phyloP scores from a whole-genome alignment of 2,329 filamentous ascomycete genomes.

The Hymenoscyphus fraxineus region DNA sequence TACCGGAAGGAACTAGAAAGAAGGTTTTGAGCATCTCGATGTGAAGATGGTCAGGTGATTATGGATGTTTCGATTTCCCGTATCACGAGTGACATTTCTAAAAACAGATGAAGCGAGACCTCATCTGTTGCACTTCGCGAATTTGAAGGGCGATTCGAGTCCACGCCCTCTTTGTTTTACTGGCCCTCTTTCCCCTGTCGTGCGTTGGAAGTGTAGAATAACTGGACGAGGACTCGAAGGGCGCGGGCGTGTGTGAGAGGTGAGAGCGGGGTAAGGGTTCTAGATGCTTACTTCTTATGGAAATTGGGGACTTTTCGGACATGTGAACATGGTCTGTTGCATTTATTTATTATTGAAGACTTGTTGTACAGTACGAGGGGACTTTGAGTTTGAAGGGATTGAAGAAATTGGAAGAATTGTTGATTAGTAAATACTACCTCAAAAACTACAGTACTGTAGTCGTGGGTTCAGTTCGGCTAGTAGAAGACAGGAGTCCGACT shows the following conservation, averaged over 20 bases:
- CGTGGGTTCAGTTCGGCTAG: no score
- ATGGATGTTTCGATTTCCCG: background rate
- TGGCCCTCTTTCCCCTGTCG: background rate
- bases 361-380: background rate
- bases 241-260: slow-evolving; percentile 1
- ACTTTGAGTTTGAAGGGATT: background rate
- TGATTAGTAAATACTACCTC: no score
- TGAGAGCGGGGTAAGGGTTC: background rate
- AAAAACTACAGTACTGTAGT: no score
- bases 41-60: background rate
- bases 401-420: no score
- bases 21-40: no score
- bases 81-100: background rate
- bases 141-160: slow-evolving; percentile 8
- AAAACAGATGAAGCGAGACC: background rate
- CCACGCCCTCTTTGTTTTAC: background rate
- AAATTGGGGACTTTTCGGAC: background rate
- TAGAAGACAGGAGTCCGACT: no score
- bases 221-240: background rate
- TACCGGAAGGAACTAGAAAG: no score
- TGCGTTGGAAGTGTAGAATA: background rate
- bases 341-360: background rate
- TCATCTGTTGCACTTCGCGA: background rate
- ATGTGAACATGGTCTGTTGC: background rate
- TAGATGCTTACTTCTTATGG: background rate